Conservation (phyloP, 2,329 filamentous ascomycete genomes). For the Paecilomyces dactylethromorphus region DNA sequence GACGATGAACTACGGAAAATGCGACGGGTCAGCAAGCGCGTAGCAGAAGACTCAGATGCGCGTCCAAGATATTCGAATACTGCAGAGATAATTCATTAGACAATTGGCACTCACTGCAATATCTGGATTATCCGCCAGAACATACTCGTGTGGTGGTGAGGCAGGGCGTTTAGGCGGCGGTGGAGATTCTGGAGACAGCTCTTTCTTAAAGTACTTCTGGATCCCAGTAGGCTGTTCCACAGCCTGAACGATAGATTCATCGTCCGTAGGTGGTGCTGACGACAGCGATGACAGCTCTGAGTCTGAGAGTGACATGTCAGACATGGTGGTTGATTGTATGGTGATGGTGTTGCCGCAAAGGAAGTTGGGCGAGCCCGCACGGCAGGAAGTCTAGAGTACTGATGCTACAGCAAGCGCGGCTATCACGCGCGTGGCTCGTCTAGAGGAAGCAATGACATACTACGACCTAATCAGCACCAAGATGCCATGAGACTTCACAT, state of each 20-base stretch:
- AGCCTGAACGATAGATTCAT: conserved; percentile 42
- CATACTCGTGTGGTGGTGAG: conserved; percentile 85
- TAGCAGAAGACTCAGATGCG: conserved; percentile 12
- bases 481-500: background rate
- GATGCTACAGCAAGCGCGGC: conserved; percentile 24
- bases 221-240: conserved; percentile 37
- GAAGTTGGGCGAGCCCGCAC: conserved; percentile 16
- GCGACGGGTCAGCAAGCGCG: conserved; percentile 28
- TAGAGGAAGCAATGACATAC: conserved; percentile 17
- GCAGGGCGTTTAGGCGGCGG: conserved; percentile 71
- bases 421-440: conserved; percentile 24
- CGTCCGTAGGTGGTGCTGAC: conserved; percentile 53
- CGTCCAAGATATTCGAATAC: conserved; percentile 26
- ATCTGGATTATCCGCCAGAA: conserved; percentile 81
- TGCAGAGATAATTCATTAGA: conserved; percentile 13
- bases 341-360: conserved; percentile 18
- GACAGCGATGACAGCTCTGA: conserved; percentile 54
- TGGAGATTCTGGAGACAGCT: conserved; percentile 44
- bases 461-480: conserved; percentile 14
- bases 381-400: conserved; percentile 17
- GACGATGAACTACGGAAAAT: conserved; percentile 71
- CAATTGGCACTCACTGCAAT: conserved; percentile 68
- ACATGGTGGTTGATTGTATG: conserved; percentile 17
- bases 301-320: conserved; percentile 45
- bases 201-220: conserved; percentile 43